phyloP scores from a whole-genome alignment of 208 protist genomes.

The Phytomonas serpens region DNA sequence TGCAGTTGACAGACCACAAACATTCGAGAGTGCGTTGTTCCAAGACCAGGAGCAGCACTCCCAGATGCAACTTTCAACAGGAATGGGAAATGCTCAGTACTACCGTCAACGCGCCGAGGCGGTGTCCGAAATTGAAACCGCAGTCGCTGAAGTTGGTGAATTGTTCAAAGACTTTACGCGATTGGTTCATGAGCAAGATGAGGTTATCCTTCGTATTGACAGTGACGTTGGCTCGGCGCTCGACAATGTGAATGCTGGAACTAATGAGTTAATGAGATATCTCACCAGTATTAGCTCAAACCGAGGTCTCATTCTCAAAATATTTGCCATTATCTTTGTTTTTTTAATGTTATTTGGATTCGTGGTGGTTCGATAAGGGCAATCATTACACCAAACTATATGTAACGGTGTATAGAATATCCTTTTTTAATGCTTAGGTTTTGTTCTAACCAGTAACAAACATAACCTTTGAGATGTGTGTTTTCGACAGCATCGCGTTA shows the following conservation, averaged over 20 bases:
- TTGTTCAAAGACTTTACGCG: constrained; percentile 90
- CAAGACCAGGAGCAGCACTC: constrained; percentile 71
- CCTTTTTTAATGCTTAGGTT: background rate
- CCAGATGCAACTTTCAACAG: constrained; percentile 34
- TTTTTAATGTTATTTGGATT: constrained; percentile 91
- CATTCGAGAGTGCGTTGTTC: constrained; percentile 86
- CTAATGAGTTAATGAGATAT: constrained; percentile 89
- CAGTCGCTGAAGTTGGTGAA: constrained; percentile 83
- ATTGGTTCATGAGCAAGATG: constrained; percentile 89
- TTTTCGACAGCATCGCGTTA: no score
- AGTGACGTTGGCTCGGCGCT: constrained; percentile 75
- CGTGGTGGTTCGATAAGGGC: constrained; percentile 67
- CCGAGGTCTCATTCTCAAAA: constrained; percentile 89
- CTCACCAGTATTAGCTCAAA: constrained; percentile 83
- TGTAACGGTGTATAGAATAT: background rate
- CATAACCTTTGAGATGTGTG: background rate
- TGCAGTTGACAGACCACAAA: constrained; percentile 59
- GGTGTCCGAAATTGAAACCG: constrained; percentile 81
- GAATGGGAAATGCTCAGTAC: constrained; percentile 64
- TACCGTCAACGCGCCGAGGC: constrained; percentile 77
- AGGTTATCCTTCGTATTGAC: constrained; percentile 88
- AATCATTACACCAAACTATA: background rate
- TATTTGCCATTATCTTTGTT: constrained; percentile 87
- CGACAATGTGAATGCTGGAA: constrained; percentile 87
- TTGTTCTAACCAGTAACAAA: background rate